Base-by-base conservation (phyloP, 1,139 yeast genomes). In the Nakaseomyces glabratus region DNA sequence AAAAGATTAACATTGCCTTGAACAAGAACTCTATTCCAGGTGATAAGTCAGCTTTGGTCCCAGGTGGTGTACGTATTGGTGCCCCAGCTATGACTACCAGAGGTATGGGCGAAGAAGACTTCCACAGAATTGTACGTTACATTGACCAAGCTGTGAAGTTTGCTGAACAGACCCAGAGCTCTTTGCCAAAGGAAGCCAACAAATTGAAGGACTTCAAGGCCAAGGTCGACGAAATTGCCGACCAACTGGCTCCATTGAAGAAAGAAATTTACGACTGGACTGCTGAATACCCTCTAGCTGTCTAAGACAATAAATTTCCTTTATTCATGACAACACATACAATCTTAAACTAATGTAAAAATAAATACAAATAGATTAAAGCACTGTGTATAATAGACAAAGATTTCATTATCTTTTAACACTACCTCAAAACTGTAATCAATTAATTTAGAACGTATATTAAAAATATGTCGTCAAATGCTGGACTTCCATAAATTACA, bases 71-170 rank as follows among this genome's bases (percentile, higher is more conserved):
- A 46, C 84, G 98, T 68, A 80, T 90, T 46, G 98, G 98, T 60
- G 86, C 98, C 28, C 98, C 98, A 49, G 97, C 97, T 44, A 90
- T 90, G 98, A 75, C 96, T 45, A 84, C 97, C 43, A 82, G 98
- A 68, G 98, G 97, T 53, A 74, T 88, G 57, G 80, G 84, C 48
- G 85, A 79, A 59, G 80, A 70, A 46, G 97, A 90, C 58, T 90
- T 88, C 66, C 72, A 67, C 56, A 77, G 71, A 60, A 84, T 90
- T 52, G 96, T 81, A 42, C 65, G 68, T 43, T 88, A 79, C 71
- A 84, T 88, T 54, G 90, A 86, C 66, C 68, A 69, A 50, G 88
- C 94, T 31, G 90, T 88, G 44, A 68, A 73, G 52, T 76, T 78
- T 54, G 90, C 97, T 38, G 73, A 71, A 60, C 69, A 74, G 45